These are phyloP conservation scores for Oryza meyeriana DNA, from an alignment of 176 grass and related monocot species.

Conservation along the genomic window DNA sequence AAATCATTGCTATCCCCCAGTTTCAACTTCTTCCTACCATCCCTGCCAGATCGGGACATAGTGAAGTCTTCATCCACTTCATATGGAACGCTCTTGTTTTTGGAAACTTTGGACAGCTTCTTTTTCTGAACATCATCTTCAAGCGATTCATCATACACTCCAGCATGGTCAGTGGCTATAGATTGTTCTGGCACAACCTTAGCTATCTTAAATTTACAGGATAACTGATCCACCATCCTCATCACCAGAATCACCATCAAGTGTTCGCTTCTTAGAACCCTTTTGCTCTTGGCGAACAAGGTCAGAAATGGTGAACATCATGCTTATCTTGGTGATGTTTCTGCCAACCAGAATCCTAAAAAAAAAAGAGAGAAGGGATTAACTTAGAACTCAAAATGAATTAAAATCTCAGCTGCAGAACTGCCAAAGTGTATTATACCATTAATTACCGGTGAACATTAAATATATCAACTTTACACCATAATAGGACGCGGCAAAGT, in stretches of 20 bases:
- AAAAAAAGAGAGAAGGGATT: background rate
- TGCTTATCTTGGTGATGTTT: slow-evolving; percentile 35
- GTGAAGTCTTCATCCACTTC: slow-evolving; percentile 80
- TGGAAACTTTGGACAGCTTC: slow-evolving; percentile 60
- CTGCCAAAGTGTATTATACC: background rate
- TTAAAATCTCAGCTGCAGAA: background rate
- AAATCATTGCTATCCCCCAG: slow-evolving; percentile 49
- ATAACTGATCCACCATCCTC: slow-evolving; percentile 62
- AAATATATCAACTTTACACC: slow-evolving; percentile 9
- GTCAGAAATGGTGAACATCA: slow-evolving; percentile 46
- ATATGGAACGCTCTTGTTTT: slow-evolving; percentile 46
- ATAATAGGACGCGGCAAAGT: slow-evolving; percentile 8
- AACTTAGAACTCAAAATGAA: slow-evolving; percentile 16
- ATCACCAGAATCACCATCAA: slow-evolving; percentile 56
- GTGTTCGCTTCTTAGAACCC: slow-evolving; percentile 57
- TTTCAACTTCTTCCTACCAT: slow-evolving; percentile 49
- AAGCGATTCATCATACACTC: slow-evolving; percentile 44
- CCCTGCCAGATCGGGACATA: slow-evolving; percentile 45
- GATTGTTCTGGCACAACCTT: slow-evolving; percentile 47
- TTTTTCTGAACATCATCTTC: slow-evolving; percentile 58
- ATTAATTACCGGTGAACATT: background rate
- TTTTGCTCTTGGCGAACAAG: slow-evolving; percentile 68
- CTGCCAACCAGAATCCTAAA: slow-evolving; percentile 35
- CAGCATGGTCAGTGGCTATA: slow-evolving; percentile 22
- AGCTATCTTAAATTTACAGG: slow-evolving; percentile 58